Evolutionary conservation across 2,329 filamentous ascomycete species (phyloP).

Genomic region (Massarina eburnea): DNA sequence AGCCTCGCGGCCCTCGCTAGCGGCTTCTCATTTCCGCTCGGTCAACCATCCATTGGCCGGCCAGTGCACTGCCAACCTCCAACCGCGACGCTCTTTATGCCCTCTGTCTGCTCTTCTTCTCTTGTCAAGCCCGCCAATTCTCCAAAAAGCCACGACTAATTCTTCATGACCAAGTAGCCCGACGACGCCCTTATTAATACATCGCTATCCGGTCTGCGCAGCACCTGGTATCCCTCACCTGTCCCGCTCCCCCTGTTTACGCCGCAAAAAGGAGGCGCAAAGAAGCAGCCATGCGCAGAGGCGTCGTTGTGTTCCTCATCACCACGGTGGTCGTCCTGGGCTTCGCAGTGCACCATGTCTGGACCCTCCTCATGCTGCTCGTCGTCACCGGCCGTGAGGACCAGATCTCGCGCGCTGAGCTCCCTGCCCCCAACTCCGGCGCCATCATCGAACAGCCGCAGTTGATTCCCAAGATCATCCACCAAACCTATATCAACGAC

Average conservation of each 20-base stretch:
- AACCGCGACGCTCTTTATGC: conserved; percentile 15
- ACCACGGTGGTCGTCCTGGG: conserved; percentile 65
- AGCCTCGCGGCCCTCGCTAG: neutral
- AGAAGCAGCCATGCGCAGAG: conserved; percentile 58
- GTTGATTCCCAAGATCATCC: conserved; percentile 74
- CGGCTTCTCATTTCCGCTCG: neutral
- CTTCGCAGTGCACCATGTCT: conserved; percentile 67
- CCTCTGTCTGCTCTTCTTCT: conserved; percentile 10
- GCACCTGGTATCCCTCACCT: conserved; percentile 4
- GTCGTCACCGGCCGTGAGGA: conserved; percentile 68
- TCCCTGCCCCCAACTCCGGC: conserved; percentile 65
- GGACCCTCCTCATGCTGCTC: conserved; percentile 70
- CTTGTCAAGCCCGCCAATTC: conserved; percentile 14
- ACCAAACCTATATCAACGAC: conserved; percentile 74
- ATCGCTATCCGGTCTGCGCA: conserved; percentile 6
- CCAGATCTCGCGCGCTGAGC: conserved; percentile 66
- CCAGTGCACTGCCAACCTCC: conserved; percentile 19
- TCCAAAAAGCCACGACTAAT: conserved; percentile 12
- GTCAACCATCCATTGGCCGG: neutral
- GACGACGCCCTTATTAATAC: conserved; percentile 9
- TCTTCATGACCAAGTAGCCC: conserved; percentile 14
- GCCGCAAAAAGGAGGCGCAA: conserved; percentile 21
- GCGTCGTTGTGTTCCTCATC: conserved; percentile 64
- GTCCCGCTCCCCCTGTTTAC: conserved; percentile 3
- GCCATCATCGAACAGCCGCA: conserved; percentile 59